Percentiles rank a stretch among this genome's conserved stretches.
These are phyloP conservation scores for Macroventuria anomochaeta DNA, from an alignment of 2,329 filamentous ascomycete genomes.

Conservation along the genomic window DNA sequence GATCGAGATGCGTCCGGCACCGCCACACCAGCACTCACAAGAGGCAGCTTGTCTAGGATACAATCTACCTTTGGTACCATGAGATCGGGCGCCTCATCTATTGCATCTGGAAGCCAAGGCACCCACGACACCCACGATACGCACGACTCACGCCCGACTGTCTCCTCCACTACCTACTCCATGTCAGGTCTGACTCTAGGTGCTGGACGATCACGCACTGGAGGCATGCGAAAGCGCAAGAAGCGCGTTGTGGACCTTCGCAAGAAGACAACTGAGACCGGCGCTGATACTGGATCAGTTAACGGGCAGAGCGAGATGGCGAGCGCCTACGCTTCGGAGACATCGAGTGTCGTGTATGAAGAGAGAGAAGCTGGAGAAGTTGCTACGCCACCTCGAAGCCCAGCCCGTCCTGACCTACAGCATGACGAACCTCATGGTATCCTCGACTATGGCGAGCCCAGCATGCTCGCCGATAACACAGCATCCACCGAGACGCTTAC, in stretches of 20 bases:
- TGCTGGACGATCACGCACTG: constrained; percentile 64
- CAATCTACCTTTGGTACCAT: constrained; percentile 56
- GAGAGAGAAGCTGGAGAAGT: constrained; percentile 43
- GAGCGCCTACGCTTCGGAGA: constrained; percentile 65
- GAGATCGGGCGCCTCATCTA: constrained; percentile 51
- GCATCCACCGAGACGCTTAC: constrained; percentile 31
- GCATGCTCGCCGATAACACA: constrained; percentile 26
- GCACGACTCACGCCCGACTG: constrained; percentile 69
- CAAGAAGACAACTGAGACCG: constrained; percentile 61
- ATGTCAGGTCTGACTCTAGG: constrained; percentile 69
- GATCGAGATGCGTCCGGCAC: constrained; percentile 68
- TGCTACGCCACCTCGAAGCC: constrained; percentile 42
- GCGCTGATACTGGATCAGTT: constrained; percentile 59
- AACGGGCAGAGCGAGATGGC: constrained; percentile 57
- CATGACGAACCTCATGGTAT: constrained; percentile 35
- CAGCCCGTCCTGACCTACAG: constrained; percentile 28
- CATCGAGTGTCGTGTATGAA: constrained; percentile 51
- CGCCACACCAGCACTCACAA: constrained; percentile 51
- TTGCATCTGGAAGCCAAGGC: constrained; percentile 56
- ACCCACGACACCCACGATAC: constrained; percentile 37
- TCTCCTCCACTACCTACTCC: constrained; percentile 63
- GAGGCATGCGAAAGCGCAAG: constrained; percentile 77
- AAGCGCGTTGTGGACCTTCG: constrained; percentile 81
- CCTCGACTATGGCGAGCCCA: constrained; percentile 36
- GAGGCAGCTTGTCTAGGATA: constrained; percentile 54